Evolutionary conservation across 345 rosid species (phyloP), one percentile per base, ranked within the genome.

Genomic region (Melastoma malabathricum): DNA sequence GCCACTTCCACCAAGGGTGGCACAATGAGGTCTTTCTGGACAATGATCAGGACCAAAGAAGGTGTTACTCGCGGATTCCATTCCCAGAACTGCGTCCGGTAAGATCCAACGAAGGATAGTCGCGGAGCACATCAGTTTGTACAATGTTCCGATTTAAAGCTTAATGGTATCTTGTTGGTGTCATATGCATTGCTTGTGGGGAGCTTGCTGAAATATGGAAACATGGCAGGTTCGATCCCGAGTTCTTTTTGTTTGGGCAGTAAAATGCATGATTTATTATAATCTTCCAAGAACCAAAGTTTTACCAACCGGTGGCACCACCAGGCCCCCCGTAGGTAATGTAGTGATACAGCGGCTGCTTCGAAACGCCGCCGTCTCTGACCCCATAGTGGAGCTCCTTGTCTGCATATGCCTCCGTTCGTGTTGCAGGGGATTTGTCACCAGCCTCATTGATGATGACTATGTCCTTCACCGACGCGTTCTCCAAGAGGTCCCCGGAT

Each of bases 61-160:
- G 60, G 84, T 75, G 3, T 83, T 80, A 73, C 34, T 77, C 55
- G 52, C 92, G 0, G 76, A 73, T 43, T 63, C 71, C 0, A 25
- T 83, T 31, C 86, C 84, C 0, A 77, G 77, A 48, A 75, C 92
- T 1, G 86, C 86, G 2, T 69, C 75, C 0, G 86, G 84, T 41
- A 83, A 83, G 67, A 70, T 83, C 59, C 92, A 80, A 62, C 72
- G 86, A n/a, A 61, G 82, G 66, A 62, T 77, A 31, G 80, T 75
- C 10, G 77, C 90, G 0, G 81, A 79, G 70, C 86, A 79, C 58
- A n/a, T n/a, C n/a, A n/a, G n/a, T n/a, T n/a, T n/a, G n/a, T n/a
- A n/a, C n/a, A n/a, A n/a, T n/a, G n/a, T 82, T 72, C 70, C 68
- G 2, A 22, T 22, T 22, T 4, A 22, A 1, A 4, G 4, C 25